Evolutionary conservation across 2,329 filamentous ascomycete genomes (phyloP), one percentile per base, ranked within the genome.

Genomic region (Zymoseptoria brevis): DNA sequence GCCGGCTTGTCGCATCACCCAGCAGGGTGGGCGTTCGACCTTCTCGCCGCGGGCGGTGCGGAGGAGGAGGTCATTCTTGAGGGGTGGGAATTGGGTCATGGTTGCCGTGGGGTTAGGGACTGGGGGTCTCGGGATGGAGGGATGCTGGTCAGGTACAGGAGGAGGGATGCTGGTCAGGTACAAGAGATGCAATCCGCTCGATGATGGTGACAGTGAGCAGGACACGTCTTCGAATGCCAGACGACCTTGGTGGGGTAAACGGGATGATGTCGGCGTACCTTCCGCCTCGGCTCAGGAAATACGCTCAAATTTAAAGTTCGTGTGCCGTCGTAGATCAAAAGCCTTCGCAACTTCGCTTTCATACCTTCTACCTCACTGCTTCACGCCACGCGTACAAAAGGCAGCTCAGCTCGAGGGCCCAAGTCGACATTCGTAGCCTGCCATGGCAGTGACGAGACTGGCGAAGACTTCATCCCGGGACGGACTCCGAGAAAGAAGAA

Each of bases 1-100:
- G 61, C 94, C 94, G 71, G 94, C 94, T 85, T 99, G 94, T 76
- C 94, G 89, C 94, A 99, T 99, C 74, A 99, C 91, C 94, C 94
- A 99, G 80, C 95, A 90, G 59, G 94, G 94, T 62, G 94, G 89
- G 65, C 94, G 86, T 76, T 96, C 91, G 66, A 97, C 89, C 74
- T 86, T 86, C 77, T 96, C 83, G 74, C 93, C 94, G 82, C 88
- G 85, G 66, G 94, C 94, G 68, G 93, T 89, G 73, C 94, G 86
- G 60, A 99, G 80, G 72, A 99, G 81, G 68, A 97, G 80, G 72
- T 99, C 93, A 76, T 99, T 99, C 77, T 95, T 86, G 74, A 97
- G 78, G 59, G 91, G 89, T 69, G 87, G 85, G 69, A 96, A 96
- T 69, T 85, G 76, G 62, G 59, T 53, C 35, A 54, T 21, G 58